Evolutionary conservation across 108 stramenopile genomes (phyloP).

Genomic region (Skeletonema potamos): DNA sequence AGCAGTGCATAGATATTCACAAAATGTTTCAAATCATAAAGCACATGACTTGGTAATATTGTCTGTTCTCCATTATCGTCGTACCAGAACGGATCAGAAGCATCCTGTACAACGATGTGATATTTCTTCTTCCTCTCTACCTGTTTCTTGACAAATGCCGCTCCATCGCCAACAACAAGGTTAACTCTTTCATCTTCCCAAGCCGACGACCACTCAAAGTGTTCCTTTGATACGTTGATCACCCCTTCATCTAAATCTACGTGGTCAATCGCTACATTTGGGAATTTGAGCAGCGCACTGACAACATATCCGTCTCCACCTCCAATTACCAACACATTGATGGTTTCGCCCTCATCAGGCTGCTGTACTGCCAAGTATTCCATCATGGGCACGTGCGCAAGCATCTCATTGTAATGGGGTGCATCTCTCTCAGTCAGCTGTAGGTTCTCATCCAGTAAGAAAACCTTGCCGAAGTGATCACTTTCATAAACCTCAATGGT

Average conservation of each 20-base stretch:
- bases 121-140: conserved; percentile 40
- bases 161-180: conserved; percentile 71
- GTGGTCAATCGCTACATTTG: conserved; percentile 67
- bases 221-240: conserved; percentile 55
- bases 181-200: conserved; percentile 75
- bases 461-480: conserved; percentile 65
- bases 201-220: conserved; percentile 71
- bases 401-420: conserved; percentile 85
- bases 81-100: conserved; percentile 69
- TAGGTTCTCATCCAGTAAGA: conserved; percentile 68
- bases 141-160: conserved; percentile 56
- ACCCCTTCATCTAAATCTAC: conserved; percentile 81
- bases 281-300: conserved; percentile 57
- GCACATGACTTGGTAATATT: conserved; percentile 58
- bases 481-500: conserved; percentile 63
- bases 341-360: conserved; percentile 22
- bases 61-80: conserved; percentile 52
- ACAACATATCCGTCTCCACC: conserved; percentile 77
- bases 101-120: conserved; percentile 85
- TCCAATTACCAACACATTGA: conserved; percentile 66
- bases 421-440: conserved; percentile 82
- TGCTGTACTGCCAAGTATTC: conserved; percentile 39
- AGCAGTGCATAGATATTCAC: conserved; percentile 51
- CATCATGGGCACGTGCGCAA: conserved; percentile 82
- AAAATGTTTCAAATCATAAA: conserved; percentile 69